These are phyloP conservation scores for Starmerella khaoyaiensis DNA, from an alignment of 805 yeast genomes.

Conservation along the genomic window DNA sequence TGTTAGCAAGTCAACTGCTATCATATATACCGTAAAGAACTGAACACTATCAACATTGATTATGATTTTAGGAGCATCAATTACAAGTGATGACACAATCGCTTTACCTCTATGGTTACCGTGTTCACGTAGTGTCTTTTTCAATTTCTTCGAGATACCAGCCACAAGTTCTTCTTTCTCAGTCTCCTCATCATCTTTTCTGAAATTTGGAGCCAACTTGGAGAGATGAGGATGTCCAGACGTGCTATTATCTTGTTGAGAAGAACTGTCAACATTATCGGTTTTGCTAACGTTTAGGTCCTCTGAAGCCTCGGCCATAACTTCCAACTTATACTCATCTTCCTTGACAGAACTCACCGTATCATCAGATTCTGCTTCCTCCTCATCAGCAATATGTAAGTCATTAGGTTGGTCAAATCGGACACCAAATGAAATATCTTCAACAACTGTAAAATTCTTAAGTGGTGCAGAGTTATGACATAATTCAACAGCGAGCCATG, in stretches of 20 bases:
- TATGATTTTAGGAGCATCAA: constrained; percentile 58
- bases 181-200: background rate
- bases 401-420: constrained; percentile 44
- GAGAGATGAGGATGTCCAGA: too few relatives aligned
- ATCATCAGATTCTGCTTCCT: constrained; percentile 1
- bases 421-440: constrained; percentile 49
- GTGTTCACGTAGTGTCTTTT: constrained; percentile 3
- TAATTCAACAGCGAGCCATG: constrained; percentile 70
- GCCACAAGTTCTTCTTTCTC: background rate
- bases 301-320: constrained; percentile 1
- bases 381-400: constrained; percentile 29
- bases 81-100: constrained; percentile 18
- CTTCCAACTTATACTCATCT: too few relatives aligned
- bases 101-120: constrained; percentile 10
- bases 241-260: too few relatives aligned
- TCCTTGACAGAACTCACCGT: too few relatives aligned
- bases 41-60: constrained; percentile 62
- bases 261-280: too few relatives aligned
- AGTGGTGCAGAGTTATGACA: constrained; percentile 43
- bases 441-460: constrained; percentile 41
- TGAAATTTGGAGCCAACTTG: background rate
- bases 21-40: constrained; percentile 51
- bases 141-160: background rate
- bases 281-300: too few relatives aligned
- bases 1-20: constrained; percentile 49